Conservation (phyloP, 192 early-diverging fungal species). For the Mortierella antarctica region DNA sequence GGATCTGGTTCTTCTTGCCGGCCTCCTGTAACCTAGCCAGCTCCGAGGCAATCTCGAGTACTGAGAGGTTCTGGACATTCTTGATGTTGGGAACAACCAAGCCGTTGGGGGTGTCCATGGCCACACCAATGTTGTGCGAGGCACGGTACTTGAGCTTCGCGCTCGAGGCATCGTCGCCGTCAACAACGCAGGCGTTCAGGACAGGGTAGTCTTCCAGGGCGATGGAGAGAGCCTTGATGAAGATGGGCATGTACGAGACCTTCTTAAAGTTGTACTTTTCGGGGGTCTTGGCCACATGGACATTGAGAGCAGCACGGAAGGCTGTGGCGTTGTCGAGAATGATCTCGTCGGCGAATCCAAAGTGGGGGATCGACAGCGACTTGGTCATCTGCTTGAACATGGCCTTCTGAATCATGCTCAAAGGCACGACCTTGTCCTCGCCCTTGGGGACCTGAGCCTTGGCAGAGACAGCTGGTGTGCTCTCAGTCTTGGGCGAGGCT, state of each 20-base stretch:
- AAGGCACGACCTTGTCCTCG: constrained; percentile 69
- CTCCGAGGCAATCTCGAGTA: constrained; percentile 92
- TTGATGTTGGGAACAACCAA: constrained; percentile 96
- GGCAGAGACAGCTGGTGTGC: constrained; percentile 29
- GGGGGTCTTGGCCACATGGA: constrained; percentile 60
- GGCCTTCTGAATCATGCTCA: constrained; percentile 91
- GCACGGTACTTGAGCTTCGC: constrained; percentile 79
- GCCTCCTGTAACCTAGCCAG: constrained; percentile 76
- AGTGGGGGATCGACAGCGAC: constrained; percentile 93
- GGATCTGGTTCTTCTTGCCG: constrained; percentile 70
- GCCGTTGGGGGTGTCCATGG: constrained; percentile 98
- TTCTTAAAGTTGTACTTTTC: constrained; percentile 69
- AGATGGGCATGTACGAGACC: constrained; percentile 95
- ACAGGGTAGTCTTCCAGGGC: constrained; percentile 88
- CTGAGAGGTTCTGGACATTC: constrained; percentile 84
- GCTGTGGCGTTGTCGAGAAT: constrained; percentile 74
- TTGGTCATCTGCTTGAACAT: constrained; percentile 98
- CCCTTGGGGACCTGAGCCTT: constrained; percentile 42
- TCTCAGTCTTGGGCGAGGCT: constrained; percentile 34
- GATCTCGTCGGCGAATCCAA: constrained; percentile 94
- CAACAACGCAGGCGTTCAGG: constrained; percentile 79
- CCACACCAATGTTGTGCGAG: constrained; percentile 92
- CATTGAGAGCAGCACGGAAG: constrained; percentile 77
- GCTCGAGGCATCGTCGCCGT: constrained; percentile 51
- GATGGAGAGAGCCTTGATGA: constrained; percentile 89